phyloP scores from a whole-genome alignment of 306 rosid genomes.

The Delonix regia region DNA sequence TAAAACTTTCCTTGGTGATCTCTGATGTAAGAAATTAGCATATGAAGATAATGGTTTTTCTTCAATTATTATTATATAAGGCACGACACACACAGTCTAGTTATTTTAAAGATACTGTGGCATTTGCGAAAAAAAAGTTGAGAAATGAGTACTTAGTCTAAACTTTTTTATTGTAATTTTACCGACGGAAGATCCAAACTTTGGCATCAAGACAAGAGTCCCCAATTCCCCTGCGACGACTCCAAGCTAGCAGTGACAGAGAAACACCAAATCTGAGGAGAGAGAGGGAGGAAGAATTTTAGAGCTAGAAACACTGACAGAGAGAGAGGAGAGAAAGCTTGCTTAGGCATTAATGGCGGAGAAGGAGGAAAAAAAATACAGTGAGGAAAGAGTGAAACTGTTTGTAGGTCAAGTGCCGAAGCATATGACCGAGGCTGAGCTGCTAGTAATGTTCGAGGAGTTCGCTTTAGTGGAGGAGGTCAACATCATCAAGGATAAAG shows the following conservation, averaged over 20 bases:
- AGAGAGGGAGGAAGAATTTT: constrained; percentile 11
- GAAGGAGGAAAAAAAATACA: constrained; percentile 67
- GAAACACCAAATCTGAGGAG: not conserved
- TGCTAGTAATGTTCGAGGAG: constrained; percentile 84
- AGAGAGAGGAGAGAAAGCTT: constrained; percentile 10
- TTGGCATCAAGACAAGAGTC: constrained; percentile 38
- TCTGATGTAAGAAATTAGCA: too few species aligned
- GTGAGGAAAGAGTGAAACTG: constrained; percentile 90
- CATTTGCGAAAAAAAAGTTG: constrained; percentile 37
- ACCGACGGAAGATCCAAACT: constrained; percentile 47
- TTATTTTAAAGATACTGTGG: constrained; percentile 27
- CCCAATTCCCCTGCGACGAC: constrained; percentile 50
- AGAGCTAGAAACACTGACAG: not conserved
- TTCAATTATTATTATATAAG: not conserved
- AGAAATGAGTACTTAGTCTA: not conserved
- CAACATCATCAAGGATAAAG: constrained; percentile 95
- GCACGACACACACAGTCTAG: not conserved
- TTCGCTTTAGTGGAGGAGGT: constrained; percentile 86
- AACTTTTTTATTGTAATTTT: not conserved
- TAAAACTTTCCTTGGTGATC: too few species aligned
- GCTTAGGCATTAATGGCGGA: constrained; percentile 78
- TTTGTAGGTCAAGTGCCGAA: constrained; percentile 98
- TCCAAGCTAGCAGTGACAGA: constrained; percentile 14
- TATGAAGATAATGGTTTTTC: not conserved
- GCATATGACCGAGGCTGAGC: constrained; percentile 83